Evolutionary conservation across 2,329 filamentous ascomycete genomes (phyloP).

Genomic region (Aspergillus sp.): DNA sequence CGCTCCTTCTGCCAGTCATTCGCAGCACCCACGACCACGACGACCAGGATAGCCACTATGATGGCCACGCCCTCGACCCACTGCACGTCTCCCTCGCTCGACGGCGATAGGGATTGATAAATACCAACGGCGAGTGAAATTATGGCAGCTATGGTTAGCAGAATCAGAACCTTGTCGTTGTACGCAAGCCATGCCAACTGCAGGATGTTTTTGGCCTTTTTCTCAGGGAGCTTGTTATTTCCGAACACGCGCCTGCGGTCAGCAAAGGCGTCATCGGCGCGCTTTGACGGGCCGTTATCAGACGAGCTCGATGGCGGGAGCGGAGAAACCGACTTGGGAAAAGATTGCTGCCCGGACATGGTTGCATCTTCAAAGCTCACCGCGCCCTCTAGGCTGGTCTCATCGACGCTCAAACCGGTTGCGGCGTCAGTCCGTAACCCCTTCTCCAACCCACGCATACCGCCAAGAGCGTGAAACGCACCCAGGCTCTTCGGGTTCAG

Average conservation of each 20-base stretch:
- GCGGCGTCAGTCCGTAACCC: conserved; percentile 58
- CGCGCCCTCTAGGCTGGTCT: conserved; percentile 52
- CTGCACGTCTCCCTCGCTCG: conserved; percentile 52
- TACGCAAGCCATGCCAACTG: conserved; percentile 70
- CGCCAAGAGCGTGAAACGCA: conserved; percentile 67
- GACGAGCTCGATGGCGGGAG: conserved; percentile 4
- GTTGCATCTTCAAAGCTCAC: conserved; percentile 59
- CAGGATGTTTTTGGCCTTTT: conserved; percentile 60
- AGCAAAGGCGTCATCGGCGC: conserved; percentile 35
- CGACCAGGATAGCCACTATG: conserved; percentile 64
- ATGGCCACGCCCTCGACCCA: conserved; percentile 80
- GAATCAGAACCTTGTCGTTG: conserved; percentile 69
- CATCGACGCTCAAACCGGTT: conserved; percentile 61
- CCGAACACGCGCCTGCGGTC: conserved; percentile 64
- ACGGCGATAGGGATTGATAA: conserved; percentile 57
- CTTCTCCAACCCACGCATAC: conserved; percentile 61
- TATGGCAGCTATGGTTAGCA: conserved; percentile 61
- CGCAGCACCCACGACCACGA: conserved; percentile 65
- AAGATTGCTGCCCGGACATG: conserved; percentile 7
- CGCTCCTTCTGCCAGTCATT: conserved; percentile 78
- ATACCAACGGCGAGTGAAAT: conserved; percentile 66
- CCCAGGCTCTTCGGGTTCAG: conserved; percentile 69
- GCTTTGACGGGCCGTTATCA: conserved; percentile 11
- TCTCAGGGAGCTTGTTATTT: conserved; percentile 58
- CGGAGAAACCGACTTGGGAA: conserved; percentile 22